phyloP scores from a whole-genome alignment of 768 basidiomycete genomes.

The Serendipita vermifera region DNA sequence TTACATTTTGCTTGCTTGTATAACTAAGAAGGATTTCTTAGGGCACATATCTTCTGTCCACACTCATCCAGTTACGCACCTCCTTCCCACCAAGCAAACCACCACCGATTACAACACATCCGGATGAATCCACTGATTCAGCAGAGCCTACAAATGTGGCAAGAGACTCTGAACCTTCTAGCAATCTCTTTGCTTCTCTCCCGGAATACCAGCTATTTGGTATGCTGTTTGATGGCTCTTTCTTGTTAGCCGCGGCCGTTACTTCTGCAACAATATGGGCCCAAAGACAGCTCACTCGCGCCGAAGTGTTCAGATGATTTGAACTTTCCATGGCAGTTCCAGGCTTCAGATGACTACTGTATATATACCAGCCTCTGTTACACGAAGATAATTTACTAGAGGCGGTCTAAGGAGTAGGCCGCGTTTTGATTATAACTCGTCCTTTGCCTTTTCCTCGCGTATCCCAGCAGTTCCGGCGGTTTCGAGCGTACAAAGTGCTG shows the following conservation, averaged over 20 bases:
- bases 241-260: constrained; percentile 43
- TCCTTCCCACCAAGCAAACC: constrained; percentile 55
- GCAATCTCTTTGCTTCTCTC: constrained; percentile 52
- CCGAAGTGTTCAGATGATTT: constrained; percentile 2
- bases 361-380: no score
- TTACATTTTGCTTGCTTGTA: neutral
- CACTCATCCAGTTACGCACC: constrained; percentile 67
- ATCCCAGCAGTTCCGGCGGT: no score
- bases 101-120: constrained; percentile 16
- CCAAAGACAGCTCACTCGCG: neutral
- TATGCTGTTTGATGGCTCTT: constrained; percentile 58
- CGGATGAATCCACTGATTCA: constrained; percentile 7
- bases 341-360: no score
- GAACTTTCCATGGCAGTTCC: no score
- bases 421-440: no score
- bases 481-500: constrained; percentile 82
- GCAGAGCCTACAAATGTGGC: neutral
- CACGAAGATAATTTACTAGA: no score
- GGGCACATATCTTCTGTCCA: constrained; percentile 76
- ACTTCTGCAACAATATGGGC: constrained; percentile 22
- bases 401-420: no score
- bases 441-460: no score
- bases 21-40: constrained; percentile 20
- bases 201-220: constrained; percentile 65
- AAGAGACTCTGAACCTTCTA: constrained; percentile 24